Evolutionary conservation across 2,329 filamentous ascomycete genomes (phyloP).

Genomic region (Aureobasidium leucospermi): DNA sequence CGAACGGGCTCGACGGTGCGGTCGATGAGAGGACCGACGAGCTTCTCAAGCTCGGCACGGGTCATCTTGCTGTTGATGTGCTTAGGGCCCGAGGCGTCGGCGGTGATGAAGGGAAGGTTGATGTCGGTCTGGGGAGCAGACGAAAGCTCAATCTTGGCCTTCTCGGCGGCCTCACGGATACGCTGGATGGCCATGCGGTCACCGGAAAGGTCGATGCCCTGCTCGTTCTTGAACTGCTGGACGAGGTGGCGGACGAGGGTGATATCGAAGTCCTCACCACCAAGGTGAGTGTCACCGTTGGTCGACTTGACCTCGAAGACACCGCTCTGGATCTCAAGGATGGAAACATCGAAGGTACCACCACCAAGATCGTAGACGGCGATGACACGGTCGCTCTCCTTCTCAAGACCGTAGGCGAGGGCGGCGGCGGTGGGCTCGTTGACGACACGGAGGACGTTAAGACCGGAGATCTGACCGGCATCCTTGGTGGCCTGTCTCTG

Average conservation of each 20-base stretch:
- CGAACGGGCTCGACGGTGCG: constrained; percentile 92
- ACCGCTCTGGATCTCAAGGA: constrained; percentile 97
- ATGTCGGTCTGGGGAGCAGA: constrained; percentile 95
- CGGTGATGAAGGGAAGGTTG: constrained; percentile 97
- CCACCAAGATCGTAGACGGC: constrained; percentile 99
- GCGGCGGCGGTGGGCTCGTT: constrained; percentile 98
- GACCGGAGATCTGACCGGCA: constrained; percentile 90
- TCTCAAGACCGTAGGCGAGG: constrained; percentile 96
- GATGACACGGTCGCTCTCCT: constrained; percentile 98
- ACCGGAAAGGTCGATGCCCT: constrained; percentile 52
- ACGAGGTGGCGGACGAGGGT: constrained; percentile 64
- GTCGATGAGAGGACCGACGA: constrained; percentile 90
- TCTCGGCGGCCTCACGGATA: constrained; percentile 96
- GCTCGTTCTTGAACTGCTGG: constrained; percentile 90
- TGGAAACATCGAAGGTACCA: constrained; percentile 99
- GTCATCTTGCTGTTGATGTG: constrained; percentile 97
- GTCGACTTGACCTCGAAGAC: constrained; percentile 99
- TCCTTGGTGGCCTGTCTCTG: constrained; percentile 99
- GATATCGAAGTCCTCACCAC: constrained; percentile 94
- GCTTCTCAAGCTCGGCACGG: constrained; percentile 96
- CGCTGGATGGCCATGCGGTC: constrained; percentile 91
- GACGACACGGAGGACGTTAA: constrained; percentile 99
- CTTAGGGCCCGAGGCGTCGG: constrained; percentile 82
- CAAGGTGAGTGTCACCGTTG: constrained; percentile 93
- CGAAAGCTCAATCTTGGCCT: constrained; percentile 98